phyloP scores from a whole-genome alignment of 1,284 basidiomycete genomes.

The Ganoderma boninense region DNA sequence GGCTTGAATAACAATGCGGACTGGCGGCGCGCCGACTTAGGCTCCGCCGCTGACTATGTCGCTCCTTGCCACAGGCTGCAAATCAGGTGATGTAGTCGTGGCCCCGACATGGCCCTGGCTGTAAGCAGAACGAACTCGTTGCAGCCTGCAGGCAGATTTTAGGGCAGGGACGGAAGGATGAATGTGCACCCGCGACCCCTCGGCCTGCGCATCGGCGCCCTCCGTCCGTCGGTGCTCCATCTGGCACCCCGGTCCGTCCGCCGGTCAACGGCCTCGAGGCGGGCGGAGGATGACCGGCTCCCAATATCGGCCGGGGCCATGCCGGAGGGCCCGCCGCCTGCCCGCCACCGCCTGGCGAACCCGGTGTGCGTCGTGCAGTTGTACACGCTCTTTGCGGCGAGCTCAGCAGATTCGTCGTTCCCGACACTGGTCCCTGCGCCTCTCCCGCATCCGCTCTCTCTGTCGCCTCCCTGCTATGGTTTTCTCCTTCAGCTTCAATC shows the following conservation, averaged over 20 bases:
- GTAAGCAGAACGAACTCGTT: background rate
- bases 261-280: background rate
- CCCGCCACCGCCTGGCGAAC: background rate
- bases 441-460: slow-evolving; percentile 10
- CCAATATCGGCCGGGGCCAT: background rate
- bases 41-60: background rate
- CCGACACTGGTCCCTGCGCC: slow-evolving; percentile 17
- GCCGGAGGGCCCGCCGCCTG: background rate
- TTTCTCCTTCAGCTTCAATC: slow-evolving; percentile 73
- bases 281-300: background rate
- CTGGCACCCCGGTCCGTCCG: background rate
- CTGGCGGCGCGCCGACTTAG: background rate
- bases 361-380: slow-evolving; percentile 7
- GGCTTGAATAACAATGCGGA: background rate
- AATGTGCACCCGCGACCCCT: background rate
- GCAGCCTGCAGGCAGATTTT: too few relatives aligned
- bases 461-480: slow-evolving; percentile 32
- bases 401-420: slow-evolving; percentile 25
- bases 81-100: too few relatives aligned
- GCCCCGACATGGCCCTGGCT: background rate
- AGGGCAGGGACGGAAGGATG: background rate
- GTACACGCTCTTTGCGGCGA: slow-evolving; percentile 26
- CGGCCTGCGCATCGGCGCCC: background rate
- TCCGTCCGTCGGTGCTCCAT: background rate
- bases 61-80: too few relatives aligned